Conservation (phyloP, 2,329 filamentous ascomycete genomes). For the Madurella fahalii region DNA sequence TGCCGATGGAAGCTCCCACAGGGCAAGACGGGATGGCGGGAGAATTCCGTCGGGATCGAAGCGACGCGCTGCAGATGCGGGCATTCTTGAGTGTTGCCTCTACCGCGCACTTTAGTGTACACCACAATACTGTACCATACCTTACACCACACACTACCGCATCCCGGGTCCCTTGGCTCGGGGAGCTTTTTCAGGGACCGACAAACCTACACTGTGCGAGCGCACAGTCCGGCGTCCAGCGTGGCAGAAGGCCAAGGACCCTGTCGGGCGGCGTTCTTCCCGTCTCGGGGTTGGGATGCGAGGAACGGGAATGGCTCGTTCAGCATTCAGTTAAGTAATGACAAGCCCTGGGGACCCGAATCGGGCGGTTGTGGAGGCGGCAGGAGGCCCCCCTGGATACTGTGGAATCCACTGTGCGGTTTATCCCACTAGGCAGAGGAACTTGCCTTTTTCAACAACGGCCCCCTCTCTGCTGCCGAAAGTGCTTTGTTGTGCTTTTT, state of each 20-base stretch:
- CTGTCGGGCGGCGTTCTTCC: slow-evolving; percentile 6
- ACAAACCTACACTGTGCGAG: background rate
- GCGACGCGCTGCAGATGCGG: slow-evolving; percentile 15
- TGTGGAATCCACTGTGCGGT: background rate
- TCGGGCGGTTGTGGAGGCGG: background rate
- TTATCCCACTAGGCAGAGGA: no score
- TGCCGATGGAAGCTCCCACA: background rate
- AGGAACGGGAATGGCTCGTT: slow-evolving; percentile 13
- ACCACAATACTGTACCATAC: no score
- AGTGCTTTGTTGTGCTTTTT: no score
- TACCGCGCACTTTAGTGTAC: no score
- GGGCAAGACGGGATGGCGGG: slow-evolving; percentile 12
- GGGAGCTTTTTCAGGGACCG: background rate
- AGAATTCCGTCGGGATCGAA: slow-evolving; percentile 17
- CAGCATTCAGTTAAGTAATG: background rate
- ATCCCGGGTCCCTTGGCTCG: background rate
- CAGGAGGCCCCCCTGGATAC: background rate
- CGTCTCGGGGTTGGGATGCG: slow-evolving; percentile 6
- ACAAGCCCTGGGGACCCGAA: background rate
- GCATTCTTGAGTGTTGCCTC: slow-evolving; percentile 11
- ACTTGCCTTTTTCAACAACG: no score
- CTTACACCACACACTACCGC: no score
- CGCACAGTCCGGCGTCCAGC: background rate
- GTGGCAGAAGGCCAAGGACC: background rate
- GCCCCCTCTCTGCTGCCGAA: background rate